Evolutionary conservation across 2,329 filamentous ascomycete species (phyloP).

Genomic region (Thelonectria olida): DNA sequence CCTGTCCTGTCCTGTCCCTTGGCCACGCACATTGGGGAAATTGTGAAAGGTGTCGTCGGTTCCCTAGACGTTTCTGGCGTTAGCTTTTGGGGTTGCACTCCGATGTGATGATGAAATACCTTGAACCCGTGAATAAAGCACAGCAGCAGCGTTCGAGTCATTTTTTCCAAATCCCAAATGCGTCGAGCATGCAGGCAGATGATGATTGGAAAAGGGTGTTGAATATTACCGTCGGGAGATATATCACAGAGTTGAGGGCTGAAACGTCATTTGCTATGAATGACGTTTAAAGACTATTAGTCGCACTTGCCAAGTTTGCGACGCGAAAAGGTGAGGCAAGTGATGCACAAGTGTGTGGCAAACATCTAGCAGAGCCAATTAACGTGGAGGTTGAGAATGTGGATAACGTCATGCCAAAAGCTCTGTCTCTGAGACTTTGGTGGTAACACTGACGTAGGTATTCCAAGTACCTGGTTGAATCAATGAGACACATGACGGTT

Average conservation of each 20-base stretch:
- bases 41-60: slow-evolving; percentile 74
- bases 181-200: background rate
- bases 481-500: no score
- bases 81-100: background rate
- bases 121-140: slow-evolving; percentile 84
- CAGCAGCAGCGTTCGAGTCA: slow-evolving; percentile 68
- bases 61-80: slow-evolving; percentile 55
- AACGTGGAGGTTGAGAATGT: background rate
- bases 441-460: no score
- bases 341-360: background rate
- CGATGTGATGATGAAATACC: background rate
- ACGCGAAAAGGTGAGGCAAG: background rate
- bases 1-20: no score
- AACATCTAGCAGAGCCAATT: background rate
- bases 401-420: background rate
- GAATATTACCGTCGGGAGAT: background rate
- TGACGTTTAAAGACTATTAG: background rate
- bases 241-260: background rate
- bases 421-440: no score
- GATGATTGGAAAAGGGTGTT: background rate
- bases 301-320: background rate
- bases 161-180: slow-evolving; percentile 27
- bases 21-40: slow-evolving; percentile 63
- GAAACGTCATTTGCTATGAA: background rate
- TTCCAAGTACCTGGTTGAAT: no score